Percentiles rank a stretch among this genome's conserved stretches.
These are phyloP conservation scores for Cryptococcus sp. DNA, from an alignment of 1,284 basidiomycete species.

Conservation along the genomic window DNA sequence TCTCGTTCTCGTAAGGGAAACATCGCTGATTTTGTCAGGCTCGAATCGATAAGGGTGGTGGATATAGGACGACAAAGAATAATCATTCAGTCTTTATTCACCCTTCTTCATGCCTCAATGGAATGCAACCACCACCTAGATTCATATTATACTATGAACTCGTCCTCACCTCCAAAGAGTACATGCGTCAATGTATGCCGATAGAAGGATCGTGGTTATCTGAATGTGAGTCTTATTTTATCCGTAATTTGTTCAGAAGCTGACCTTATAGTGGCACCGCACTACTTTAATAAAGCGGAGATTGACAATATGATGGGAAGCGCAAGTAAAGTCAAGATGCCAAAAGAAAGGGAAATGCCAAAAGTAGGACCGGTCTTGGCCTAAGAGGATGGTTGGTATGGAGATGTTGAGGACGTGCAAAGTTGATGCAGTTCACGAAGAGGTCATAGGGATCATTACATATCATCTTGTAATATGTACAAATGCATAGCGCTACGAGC, in stretches of 20 bases:
- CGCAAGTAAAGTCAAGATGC: slow-evolving; percentile 76
- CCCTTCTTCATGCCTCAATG: slow-evolving; percentile 90
- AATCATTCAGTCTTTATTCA: slow-evolving; percentile 95
- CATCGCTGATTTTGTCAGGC: slow-evolving; percentile 54
- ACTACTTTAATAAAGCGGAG: slow-evolving; percentile 87
- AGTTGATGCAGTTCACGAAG: too few relatives aligned
- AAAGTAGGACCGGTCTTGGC: slow-evolving; percentile 30
- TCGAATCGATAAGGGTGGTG: slow-evolving; percentile 80
- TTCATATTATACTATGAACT: slow-evolving; percentile 88
- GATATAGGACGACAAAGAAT: slow-evolving; percentile 90
- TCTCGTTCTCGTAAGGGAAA: not conserved
- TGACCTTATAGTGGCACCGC: slow-evolving; percentile 67
- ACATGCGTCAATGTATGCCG: slow-evolving; percentile 86
- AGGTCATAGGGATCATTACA: too few relatives aligned
- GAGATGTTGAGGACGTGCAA: too few relatives aligned
- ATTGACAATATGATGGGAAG: slow-evolving; percentile 74
- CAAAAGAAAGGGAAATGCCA: slow-evolving; percentile 53
- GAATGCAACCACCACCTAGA: slow-evolving; percentile 87
- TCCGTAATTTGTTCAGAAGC: not conserved
- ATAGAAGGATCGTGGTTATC: slow-evolving; percentile 91
- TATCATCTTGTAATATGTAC: too few relatives aligned
- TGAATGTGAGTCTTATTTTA: slow-evolving; percentile 60
- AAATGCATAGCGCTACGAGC: too few relatives aligned
- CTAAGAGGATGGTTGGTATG: not conserved
- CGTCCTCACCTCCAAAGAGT: slow-evolving; percentile 56